These are phyloP conservation scores for Lathyrus sativus DNA, from an alignment of 306 rosid genomes.

Conservation along the genomic window DNA sequence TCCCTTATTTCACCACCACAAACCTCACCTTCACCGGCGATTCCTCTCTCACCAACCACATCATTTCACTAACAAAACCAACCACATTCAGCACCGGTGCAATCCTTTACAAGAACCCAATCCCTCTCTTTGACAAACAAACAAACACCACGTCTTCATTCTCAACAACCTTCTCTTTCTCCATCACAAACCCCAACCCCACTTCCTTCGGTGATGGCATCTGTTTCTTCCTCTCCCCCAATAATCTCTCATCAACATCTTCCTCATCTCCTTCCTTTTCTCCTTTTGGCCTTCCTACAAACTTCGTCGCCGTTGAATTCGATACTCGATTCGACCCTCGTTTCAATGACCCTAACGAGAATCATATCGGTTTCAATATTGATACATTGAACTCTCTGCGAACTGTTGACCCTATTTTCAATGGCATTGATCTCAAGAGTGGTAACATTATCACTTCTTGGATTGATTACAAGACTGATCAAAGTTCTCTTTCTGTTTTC, in stretches of 20 bases:
- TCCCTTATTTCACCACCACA: conserved; percentile 58
- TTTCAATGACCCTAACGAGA: conserved; percentile 57
- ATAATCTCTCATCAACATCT: neutral
- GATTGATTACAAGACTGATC: conserved; percentile 69
- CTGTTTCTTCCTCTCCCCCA: conserved; percentile 62
- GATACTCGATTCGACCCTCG: conserved; percentile 53
- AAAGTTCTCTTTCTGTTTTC: conserved; percentile 46
- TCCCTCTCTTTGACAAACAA: conserved; percentile 51
- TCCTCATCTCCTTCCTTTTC: neutral
- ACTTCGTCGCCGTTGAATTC: conserved; percentile 62
- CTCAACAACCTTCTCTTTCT: conserved; percentile 67
- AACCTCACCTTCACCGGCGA: conserved; percentile 75
- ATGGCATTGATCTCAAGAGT: conserved; percentile 64
- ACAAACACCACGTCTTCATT: conserved; percentile 69
- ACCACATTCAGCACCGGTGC: conserved; percentile 63
- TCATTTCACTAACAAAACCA: conserved; percentile 56
- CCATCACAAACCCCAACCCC: conserved; percentile 55
- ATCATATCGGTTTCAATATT: conserved; percentile 67
- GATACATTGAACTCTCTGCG: conserved; percentile 50
- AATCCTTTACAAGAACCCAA: conserved; percentile 48
- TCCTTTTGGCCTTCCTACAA: conserved; percentile 14
- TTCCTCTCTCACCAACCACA: conserved; percentile 65
- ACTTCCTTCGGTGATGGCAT: conserved; percentile 63
- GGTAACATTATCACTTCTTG: conserved; percentile 61
- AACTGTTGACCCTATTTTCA: conserved; percentile 50